Evolutionary conservation across 1,284 basidiomycete genomes (phyloP), one percentile per base, ranked within the genome.

Genomic region (Cutaneotrichosporon mucoides): DNA sequence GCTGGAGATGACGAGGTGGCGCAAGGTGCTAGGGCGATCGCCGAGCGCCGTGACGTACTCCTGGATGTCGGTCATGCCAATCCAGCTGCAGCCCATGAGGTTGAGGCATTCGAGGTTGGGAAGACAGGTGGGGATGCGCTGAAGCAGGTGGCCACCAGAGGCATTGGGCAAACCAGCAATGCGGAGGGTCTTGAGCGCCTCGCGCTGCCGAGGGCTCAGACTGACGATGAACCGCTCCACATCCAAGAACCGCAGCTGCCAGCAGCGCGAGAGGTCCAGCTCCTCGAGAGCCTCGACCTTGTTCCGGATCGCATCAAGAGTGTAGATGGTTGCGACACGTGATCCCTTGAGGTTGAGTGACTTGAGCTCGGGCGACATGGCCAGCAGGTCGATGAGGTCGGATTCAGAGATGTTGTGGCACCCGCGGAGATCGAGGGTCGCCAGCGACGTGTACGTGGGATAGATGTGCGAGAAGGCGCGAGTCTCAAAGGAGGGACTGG

Each of bases 91-190:
- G 66, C 88, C 86, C 73, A 86, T 89, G 53, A 93, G 77, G 73
- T 95, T 91, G 8, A 96, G 81, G n/a, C 89, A 82, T 72, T 90
- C 86, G 10, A 95, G 82, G 64, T 81, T 78, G n/a, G 88, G 87
- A 1, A 87, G 82, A 4, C 83, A 85, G 62, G 78, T 81, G 1
- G 86, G 88, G 42, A 90, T 79, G 10, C 77, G 76, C 15, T 59
- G 71, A 81, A 95, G 82, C 62, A 84, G 82, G 16, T 55, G 45
- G 11, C 83, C 81, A 15, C 55, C 58, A 1, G 62, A 49, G 52
- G 87, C 76, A 49, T 83, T 79, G 67, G 81, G 82, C 52, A 94
- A 72, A 0, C 88, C 89, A 6, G 83, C 85, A 8, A 91, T 67
- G 37, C 84, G 80, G 15, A 94, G 81, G 35, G 49, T 46, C 4